These are phyloP conservation scores for Lathyrus oleraceus DNA, from an alignment of 306 rosid genomes.

Conservation along the genomic window DNA sequence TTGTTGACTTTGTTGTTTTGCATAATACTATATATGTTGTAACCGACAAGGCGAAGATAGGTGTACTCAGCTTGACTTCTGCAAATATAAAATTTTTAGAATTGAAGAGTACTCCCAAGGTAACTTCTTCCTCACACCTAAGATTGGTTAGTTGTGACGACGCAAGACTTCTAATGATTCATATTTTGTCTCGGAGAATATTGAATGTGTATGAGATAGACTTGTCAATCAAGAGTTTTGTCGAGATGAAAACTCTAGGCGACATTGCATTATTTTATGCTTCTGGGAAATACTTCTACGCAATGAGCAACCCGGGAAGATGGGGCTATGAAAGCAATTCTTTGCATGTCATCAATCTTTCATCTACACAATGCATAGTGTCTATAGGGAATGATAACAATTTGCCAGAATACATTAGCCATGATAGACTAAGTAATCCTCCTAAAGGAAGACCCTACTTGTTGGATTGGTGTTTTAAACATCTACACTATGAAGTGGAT, in stretches of 20 bases:
- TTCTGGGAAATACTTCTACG: background rate
- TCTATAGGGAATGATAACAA: background rate
- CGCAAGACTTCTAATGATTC: background rate
- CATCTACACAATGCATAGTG: background rate
- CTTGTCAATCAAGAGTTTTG: background rate
- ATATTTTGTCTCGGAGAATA: background rate
- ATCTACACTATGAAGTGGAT: background rate
- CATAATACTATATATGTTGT: background rate
- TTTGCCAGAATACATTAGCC: background rate
- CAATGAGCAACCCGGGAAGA: background rate
- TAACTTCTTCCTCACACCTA: background rate
- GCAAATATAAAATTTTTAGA: background rate
- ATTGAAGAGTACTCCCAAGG: background rate
- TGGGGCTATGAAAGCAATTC: background rate
- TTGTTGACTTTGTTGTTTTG: background rate
- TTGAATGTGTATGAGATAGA: background rate
- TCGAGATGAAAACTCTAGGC: background rate
- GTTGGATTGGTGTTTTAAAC: background rate
- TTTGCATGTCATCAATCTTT: background rate
- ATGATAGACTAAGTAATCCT: background rate
- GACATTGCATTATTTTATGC: slow-evolving; percentile 7
- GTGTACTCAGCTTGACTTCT: background rate
- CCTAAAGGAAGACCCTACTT: background rate
- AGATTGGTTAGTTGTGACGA: background rate
- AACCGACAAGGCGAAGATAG: background rate